Evolutionary conservation across 805 yeast genomes (phyloP).

Genomic region (Lachancea meyersii): DNA sequence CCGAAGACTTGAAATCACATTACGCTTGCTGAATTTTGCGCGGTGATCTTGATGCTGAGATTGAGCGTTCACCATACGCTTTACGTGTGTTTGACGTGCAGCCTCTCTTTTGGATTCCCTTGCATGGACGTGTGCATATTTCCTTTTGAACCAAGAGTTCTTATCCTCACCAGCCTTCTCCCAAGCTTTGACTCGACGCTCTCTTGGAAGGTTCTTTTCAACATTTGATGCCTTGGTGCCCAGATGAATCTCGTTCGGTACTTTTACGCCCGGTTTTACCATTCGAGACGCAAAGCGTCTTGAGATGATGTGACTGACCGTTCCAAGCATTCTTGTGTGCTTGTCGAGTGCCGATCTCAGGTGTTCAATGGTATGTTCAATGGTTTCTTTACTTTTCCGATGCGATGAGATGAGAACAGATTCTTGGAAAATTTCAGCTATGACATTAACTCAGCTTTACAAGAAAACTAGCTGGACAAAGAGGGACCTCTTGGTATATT

Average conservation of each 20-base stretch:
- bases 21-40: slow-evolving; percentile 9
- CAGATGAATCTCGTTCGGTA: slow-evolving; percentile 9
- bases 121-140: slow-evolving; percentile 64
- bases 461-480: neutral
- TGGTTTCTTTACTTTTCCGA: neutral
- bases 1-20: slow-evolving; percentile 15
- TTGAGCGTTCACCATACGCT: slow-evolving; percentile 6
- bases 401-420: neutral
- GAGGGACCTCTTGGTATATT: neutral
- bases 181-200: slow-evolving; percentile 54
- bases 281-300: slow-evolving; percentile 5
- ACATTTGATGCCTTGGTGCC: slow-evolving; percentile 22
- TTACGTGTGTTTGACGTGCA: slow-evolving; percentile 13
- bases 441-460: neutral
- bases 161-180: slow-evolving; percentile 54
- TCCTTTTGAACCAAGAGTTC: slow-evolving; percentile 53
- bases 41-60: slow-evolving; percentile 7
- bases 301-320: neutral
- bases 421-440: neutral
- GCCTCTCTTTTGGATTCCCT: slow-evolving; percentile 31
- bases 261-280: slow-evolving; percentile 11
- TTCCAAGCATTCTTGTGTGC: neutral
- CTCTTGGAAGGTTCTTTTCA: slow-evolving; percentile 41
- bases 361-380: neutral
- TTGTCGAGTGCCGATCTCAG: neutral